A percentile compares a stretch with the other conserved stretches of the same genome.
These are phyloP conservation scores for Ophiostoma sp. DNA, from an alignment of 2,329 filamentous ascomycete species.

Conservation along the genomic window DNA sequence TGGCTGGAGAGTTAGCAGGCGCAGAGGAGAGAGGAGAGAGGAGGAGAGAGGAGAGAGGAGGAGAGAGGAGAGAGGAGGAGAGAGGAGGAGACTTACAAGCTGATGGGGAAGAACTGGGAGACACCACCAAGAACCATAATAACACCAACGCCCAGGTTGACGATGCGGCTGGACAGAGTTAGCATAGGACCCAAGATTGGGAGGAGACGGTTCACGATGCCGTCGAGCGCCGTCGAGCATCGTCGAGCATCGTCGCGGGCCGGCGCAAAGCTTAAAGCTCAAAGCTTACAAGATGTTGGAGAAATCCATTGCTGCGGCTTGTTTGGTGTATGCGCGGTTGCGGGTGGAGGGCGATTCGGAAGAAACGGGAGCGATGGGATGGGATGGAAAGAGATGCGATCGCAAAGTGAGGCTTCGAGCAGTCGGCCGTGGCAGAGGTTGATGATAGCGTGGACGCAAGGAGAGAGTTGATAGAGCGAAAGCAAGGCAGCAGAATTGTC, in stretches of 20 bases:
- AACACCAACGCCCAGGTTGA: slow-evolving; percentile 83
- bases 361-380: background rate
- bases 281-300: slow-evolving; percentile 79
- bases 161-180: slow-evolving; percentile 64
- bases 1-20: slow-evolving; percentile 43
- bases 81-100: slow-evolving; percentile 47
- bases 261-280: background rate
- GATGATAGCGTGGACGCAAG: background rate
- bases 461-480: background rate
- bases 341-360: slow-evolving; percentile 9
- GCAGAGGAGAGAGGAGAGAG: background rate
- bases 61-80: background rate
- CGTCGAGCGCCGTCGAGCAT: background rate
- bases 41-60: background rate
- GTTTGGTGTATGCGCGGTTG: background rate
- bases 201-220: background rate
- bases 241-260: background rate
- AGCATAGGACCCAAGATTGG: background rate
- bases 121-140: slow-evolving; percentile 84
- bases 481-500: slow-evolving; percentile 17
- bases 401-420: no score
- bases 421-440: background rate
- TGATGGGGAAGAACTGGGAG: slow-evolving; percentile 59
- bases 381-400: slow-evolving; percentile 5
- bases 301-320: slow-evolving; percentile 51